Percentiles rank a stretch among this genome's conserved stretches.
These are phyloP conservation scores for Acanthamoeba healyi DNA, from an alignment of 208 protist genomes.

Conservation along the genomic window DNA sequence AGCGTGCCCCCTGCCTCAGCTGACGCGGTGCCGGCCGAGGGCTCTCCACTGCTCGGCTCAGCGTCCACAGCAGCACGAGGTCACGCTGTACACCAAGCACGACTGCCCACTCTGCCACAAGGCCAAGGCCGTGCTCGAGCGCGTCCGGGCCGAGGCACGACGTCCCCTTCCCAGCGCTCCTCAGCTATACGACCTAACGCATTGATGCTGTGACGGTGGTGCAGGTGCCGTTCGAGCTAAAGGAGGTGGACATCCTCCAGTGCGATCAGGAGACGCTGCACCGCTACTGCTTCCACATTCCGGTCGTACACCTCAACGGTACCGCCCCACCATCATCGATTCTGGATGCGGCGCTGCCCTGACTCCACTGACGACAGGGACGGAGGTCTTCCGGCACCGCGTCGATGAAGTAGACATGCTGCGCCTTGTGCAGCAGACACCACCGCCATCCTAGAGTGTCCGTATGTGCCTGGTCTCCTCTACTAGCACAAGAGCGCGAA, in stretches of 20 bases:
- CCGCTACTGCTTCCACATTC: conserved; percentile 30
- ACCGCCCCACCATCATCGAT: not conserved
- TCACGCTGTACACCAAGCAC: conserved; percentile 1
- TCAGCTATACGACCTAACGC: not conserved
- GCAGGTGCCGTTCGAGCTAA: conserved; percentile 2
- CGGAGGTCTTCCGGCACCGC: not conserved
- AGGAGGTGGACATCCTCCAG: conserved; percentile 14
- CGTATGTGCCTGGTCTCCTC: no score
- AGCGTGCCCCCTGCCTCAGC: no score
- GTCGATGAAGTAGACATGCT: not conserved
- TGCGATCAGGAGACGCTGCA: not conserved
- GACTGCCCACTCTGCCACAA: conserved; percentile 10
- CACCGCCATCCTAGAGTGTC: no score
- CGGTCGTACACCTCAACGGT: conserved; percentile 42
- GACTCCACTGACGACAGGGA: not conserved
- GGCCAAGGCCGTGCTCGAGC: conserved; percentile 1
- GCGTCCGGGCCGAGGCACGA: not conserved
- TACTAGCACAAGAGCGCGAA: no score
- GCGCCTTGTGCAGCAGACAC: not conserved
- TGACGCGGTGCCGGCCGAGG: no score
- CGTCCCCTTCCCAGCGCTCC: not conserved
- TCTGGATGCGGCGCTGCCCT: not conserved
- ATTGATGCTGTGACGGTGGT: not conserved
- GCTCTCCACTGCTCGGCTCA: no score
- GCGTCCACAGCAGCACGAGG: not conserved